Evolutionary conservation across 2,329 filamentous ascomycete genomes (phyloP).

Genomic region (Cytospora chrysosperma): DNA sequence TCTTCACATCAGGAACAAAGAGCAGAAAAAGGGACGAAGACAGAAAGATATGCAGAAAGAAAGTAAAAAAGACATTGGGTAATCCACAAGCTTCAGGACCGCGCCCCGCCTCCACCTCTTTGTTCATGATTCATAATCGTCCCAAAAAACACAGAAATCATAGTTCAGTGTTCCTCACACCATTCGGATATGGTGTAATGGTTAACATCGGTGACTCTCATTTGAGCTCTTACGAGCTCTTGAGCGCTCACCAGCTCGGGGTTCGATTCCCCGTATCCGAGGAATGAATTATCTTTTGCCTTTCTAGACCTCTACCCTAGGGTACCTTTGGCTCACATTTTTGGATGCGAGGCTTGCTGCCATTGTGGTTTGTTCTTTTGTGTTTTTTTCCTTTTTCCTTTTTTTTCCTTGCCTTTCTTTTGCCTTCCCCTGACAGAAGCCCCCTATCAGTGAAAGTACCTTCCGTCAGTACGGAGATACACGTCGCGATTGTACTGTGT

Average conservation of each 20-base stretch:
- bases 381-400: not conserved
- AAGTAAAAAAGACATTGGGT: not conserved
- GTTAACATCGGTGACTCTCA: conserved; percentile 25
- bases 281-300: not conserved
- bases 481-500: no score
- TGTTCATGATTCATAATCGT: conserved; percentile 5
- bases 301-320: no score
- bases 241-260: conserved; percentile 21
- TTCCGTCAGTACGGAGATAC: no score
- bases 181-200: conserved; percentile 24
- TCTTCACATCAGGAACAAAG: not conserved
- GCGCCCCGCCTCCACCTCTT: not conserved
- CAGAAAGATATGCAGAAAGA: no score
- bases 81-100: not conserved
- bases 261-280: conserved; percentile 25
- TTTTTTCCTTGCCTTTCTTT: not conserved
- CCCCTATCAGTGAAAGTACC: no score
- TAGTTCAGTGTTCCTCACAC: conserved; percentile 3
- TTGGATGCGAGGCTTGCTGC: not conserved
- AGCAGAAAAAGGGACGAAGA: not conserved
- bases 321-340: not conserved
- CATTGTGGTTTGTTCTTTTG: not conserved
- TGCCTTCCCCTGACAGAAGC: no score
- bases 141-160: not conserved
- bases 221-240: conserved; percentile 7